phyloP scores from a whole-genome alignment of 1,284 basidiomycete genomes.

The Ceratobasidium sp. region DNA sequence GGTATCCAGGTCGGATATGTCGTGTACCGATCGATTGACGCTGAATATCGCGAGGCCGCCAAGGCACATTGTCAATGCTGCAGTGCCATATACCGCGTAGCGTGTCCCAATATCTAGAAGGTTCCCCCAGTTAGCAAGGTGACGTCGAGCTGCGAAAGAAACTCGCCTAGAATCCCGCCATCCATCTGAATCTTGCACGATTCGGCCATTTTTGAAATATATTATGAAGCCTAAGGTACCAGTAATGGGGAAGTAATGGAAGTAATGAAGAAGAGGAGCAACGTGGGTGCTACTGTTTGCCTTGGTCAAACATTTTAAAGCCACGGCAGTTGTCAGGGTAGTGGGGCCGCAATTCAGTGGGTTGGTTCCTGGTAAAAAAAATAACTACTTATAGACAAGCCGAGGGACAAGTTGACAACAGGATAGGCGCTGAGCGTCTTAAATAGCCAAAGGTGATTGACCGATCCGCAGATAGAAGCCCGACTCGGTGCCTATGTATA shows the following conservation, averaged over 20 bases:
- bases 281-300: neutral
- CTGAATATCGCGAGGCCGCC: slow-evolving; percentile 24
- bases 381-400: neutral
- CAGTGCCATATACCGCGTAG: slow-evolving; percentile 37
- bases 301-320: neutral
- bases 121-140: neutral
- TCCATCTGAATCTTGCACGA: slow-evolving; percentile 22
- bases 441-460: neutral
- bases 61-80: slow-evolving; percentile 16
- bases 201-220: no score
- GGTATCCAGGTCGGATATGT: neutral
- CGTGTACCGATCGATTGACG: neutral
- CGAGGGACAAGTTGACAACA: neutral
- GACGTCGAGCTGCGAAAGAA: neutral
- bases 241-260: neutral
- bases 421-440: neutral
- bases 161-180: slow-evolving; percentile 28
- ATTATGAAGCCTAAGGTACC: neutral
- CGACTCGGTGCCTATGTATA: neutral
- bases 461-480: neutral
- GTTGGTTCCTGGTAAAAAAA: neutral
- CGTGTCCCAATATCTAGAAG: slow-evolving; percentile 26
- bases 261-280: neutral
- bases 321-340: slow-evolving; percentile 2
- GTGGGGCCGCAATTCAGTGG: neutral